phyloP scores from a whole-genome alignment of 1,284 basidiomycete genomes.

The Rhizoctonia solani region DNA sequence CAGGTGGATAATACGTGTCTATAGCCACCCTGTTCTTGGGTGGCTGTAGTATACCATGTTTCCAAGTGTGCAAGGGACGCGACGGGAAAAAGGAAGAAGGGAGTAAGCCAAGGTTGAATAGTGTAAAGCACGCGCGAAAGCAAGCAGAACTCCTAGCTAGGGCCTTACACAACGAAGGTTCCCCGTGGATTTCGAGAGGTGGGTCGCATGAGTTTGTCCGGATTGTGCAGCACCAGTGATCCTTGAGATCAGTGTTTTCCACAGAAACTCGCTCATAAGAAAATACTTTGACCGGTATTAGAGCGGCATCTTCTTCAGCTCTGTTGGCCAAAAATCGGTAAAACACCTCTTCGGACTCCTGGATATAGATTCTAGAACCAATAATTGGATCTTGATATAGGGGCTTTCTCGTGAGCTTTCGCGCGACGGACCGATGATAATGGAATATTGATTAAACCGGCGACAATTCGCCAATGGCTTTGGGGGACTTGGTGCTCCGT shows the following conservation, averaged over 20 bases:
- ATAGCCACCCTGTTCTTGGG: conserved; percentile 41
- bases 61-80: conserved; percentile 10
- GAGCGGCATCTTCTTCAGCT: conserved; percentile 21
- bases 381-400: conserved; percentile 59
- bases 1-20: conserved; percentile 60
- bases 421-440: conserved; percentile 50
- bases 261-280: background rate
- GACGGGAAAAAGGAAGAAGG: conserved; percentile 30
- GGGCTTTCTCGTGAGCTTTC: conserved; percentile 50
- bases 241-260: background rate
- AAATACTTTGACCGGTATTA: conserved; percentile 1
- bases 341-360: conserved; percentile 59
- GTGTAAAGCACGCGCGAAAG: conserved; percentile 56
- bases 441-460: conserved; percentile 54
- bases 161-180: conserved; percentile 51
- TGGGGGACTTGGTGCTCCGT: conserved; percentile 22
- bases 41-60: conserved; percentile 34
- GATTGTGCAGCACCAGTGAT: conserved; percentile 51
- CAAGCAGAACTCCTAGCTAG: conserved; percentile 63
- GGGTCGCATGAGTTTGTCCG: conserved; percentile 52
- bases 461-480: conserved; percentile 46
- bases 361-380: conserved; percentile 57
- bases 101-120: conserved; percentile 57
- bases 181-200: conserved; percentile 52
- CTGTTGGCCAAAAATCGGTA: conserved; percentile 52